Base-by-base conservation (phyloP, 1,284 basidiomycete species). In the Coniferiporia weirii region DNA sequence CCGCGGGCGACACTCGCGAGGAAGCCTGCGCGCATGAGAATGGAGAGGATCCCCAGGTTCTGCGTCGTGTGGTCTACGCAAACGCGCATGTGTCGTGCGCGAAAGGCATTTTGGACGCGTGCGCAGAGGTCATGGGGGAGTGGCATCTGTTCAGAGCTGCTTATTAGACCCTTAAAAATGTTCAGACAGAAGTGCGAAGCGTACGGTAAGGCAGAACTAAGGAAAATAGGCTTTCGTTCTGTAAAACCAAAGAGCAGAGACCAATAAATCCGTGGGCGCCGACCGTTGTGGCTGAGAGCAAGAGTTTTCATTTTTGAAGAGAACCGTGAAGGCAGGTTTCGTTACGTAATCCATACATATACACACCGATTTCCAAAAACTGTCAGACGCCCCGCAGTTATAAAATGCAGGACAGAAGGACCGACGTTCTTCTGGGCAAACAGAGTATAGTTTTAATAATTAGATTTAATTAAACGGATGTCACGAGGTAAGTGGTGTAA, bases 11-110 rank as follows among this genome's bases (percentile, higher is more conserved):
- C 66, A 66, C 80, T 87, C 56, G 87, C 84, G 67, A 96, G 74
- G 74, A 96, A 95, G 57, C 94, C 94, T 13, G 90, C 77, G 49
- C 91, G 89, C 57, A 95, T 83, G 64, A 96, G 87, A 66, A 95
- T 91, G 65, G 85, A 84, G 64, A 91, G 81, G 64, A 94, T 87
- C 60, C 85, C 89, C 56, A 91, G 79, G 66, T 93, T 93, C 73
- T 93, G 91, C 46, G 82, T 88, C 44, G 82, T 89, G 67, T 93
- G 91, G 32, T 84, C 77, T 60, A 95, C 82, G 15, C 86, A 80
- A 56, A 95, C 77, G 64, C 78, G 79, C 47, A 80, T 80, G 70
- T 93, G 85, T 15, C 93, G 84, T 1, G 91, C 89, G 15, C 89
- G 84, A 68, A 94, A 93, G 10, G 92, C 91, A 67, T 95, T 95